Evolutionary conservation across 192 early-diverging fungal genomes (phyloP).

Genomic region (Rhizoclosmatium sp.): DNA sequence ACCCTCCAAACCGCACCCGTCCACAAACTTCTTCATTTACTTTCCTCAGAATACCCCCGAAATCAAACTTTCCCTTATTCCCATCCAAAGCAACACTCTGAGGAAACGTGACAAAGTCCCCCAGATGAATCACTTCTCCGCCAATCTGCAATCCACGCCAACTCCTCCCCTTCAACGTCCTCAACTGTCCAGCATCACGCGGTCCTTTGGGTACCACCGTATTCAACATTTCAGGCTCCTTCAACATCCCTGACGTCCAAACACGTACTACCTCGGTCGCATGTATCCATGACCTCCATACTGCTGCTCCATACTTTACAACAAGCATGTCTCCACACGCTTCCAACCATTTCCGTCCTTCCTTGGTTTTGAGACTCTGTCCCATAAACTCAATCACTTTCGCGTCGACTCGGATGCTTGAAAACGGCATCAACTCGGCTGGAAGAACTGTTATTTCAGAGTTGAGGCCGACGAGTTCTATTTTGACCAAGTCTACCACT

Average conservation of each 20-base stretch:
- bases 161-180: neutral
- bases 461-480: too few relatives aligned
- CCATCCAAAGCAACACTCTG: neutral
- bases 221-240: neutral
- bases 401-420: neutral
- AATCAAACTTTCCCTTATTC: neutral
- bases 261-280: neutral
- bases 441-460: neutral
- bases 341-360: neutral
- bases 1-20: neutral
- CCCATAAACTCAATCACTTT: neutral
- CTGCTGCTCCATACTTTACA: neutral
- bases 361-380: neutral
- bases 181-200: neutral
- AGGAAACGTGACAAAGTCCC: slow-evolving; percentile 10
- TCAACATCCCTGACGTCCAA: neutral
- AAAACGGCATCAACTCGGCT: neutral
- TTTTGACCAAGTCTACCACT: too few relatives aligned
- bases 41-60: neutral
- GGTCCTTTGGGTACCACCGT: neutral
- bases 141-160: slow-evolving; percentile 9
- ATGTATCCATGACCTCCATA: neutral
- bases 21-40: neutral
- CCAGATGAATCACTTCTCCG: neutral
- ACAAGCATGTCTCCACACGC: neutral